phyloP scores from a whole-genome alignment of 2,329 filamentous ascomycete species.

The Rhexocercosporidium sp. region DNA sequence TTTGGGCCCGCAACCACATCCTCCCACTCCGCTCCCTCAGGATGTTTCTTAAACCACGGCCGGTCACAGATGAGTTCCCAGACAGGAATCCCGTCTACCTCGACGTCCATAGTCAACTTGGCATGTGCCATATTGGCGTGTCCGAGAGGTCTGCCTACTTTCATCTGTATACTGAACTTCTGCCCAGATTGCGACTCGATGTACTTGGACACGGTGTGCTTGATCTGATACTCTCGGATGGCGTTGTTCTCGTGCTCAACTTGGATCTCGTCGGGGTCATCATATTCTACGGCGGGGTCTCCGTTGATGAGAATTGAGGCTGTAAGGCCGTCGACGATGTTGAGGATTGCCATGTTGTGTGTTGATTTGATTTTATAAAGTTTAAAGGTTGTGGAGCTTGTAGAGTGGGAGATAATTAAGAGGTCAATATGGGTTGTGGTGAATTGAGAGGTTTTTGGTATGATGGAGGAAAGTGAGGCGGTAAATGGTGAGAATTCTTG shows the following conservation, averaged over 20 bases:
- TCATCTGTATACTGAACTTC: slow-evolving; percentile 21
- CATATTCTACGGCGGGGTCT: slow-evolving; percentile 11
- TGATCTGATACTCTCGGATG: slow-evolving; percentile 7
- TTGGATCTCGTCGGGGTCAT: slow-evolving; percentile 16
- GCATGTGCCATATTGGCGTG: neutral
- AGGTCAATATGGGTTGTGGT: neutral
- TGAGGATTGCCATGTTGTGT: slow-evolving; percentile 25
- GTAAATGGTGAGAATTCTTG: no score
- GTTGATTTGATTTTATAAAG: no score
- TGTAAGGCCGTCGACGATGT: slow-evolving; percentile 20
- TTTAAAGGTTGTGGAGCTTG: no score
- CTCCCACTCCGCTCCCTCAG: slow-evolving; percentile 16
- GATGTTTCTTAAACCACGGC: slow-evolving; percentile 14
- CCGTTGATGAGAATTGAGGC: slow-evolving; percentile 21
- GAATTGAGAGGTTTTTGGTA: no score
- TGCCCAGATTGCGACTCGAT: slow-evolving; percentile 21
- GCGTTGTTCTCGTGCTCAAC: neutral
- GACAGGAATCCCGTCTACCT: slow-evolving; percentile 17
- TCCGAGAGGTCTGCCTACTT: neutral
- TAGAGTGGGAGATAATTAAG: neutral
- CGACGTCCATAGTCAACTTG: slow-evolving; percentile 1
- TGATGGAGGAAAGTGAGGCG: no score
- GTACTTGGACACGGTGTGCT: slow-evolving; percentile 20
- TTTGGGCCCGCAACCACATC: slow-evolving; percentile 18
- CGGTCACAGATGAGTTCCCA: slow-evolving; percentile 9